These are phyloP conservation scores for Aspergillus pseudotamarii DNA, from an alignment of 2,329 filamentous ascomycete genomes.

Conservation along the genomic window DNA sequence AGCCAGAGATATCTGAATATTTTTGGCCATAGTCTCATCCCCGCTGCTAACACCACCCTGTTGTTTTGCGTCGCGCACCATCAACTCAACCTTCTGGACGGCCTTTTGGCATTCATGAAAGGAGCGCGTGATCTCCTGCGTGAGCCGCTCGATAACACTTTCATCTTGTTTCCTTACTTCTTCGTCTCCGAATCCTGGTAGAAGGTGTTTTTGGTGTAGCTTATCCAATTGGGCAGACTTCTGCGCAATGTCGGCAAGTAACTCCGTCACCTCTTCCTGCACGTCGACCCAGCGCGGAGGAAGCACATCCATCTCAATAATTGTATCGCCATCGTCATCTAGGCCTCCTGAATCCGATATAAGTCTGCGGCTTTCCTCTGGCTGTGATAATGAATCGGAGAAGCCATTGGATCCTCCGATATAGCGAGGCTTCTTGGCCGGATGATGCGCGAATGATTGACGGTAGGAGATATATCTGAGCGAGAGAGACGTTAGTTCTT, in stretches of 20 bases:
- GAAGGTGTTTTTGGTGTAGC: conserved; percentile 93
- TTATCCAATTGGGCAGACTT: conserved; percentile 86
- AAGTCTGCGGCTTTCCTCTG: conserved; percentile 76
- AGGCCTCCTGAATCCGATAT: conserved; percentile 74
- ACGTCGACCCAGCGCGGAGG: conserved; percentile 95
- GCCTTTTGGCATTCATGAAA: conserved; percentile 90
- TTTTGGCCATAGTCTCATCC: conserved; percentile 94
- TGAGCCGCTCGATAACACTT: conserved; percentile 84
- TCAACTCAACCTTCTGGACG: conserved; percentile 83
- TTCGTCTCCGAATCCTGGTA: conserved; percentile 96
- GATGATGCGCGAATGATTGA: conserved; percentile 96
- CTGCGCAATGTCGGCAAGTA: conserved; percentile 76
- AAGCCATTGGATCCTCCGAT: conserved; percentile 62
- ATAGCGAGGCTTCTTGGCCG: conserved; percentile 79
- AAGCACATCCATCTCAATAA: conserved; percentile 97
- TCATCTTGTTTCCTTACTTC: conserved; percentile 86
- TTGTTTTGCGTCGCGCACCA: conserved; percentile 79
- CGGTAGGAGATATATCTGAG: conserved; percentile 95
- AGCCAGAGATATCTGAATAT: conserved; percentile 90
- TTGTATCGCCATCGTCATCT: conserved; percentile 81
- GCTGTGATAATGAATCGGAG: conserved; percentile 61
- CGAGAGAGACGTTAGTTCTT: neutral
- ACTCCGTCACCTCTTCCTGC: conserved; percentile 87
- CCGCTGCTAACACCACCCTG: conserved; percentile 72
- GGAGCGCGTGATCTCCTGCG: conserved; percentile 81